Conservation (phyloP, 2,329 filamentous ascomycete genomes). For the Curvularia sp. region DNA sequence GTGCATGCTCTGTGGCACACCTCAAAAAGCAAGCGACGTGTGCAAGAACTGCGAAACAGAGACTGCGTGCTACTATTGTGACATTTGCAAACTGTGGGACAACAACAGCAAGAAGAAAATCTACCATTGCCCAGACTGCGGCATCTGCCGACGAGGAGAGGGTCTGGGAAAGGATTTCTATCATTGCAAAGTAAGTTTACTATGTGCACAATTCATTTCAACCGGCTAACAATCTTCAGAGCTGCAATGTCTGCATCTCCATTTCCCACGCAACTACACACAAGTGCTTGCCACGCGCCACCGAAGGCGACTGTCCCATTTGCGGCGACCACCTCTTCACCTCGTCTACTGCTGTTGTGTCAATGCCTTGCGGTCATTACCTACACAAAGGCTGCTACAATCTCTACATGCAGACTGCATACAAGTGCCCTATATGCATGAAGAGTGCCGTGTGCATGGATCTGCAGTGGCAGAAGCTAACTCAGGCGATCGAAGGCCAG, state of each 20-base stretch:
- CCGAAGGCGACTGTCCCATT: slow-evolving; percentile 92
- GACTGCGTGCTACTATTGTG: slow-evolving; percentile 89
- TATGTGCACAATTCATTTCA: neutral
- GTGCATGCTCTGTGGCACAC: slow-evolving; percentile 90
- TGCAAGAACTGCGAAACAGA: slow-evolving; percentile 79
- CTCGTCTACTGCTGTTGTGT: slow-evolving; percentile 84
- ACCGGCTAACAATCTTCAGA: slow-evolving; percentile 41
- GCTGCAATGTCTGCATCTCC: slow-evolving; percentile 89
- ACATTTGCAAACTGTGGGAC: slow-evolving; percentile 96
- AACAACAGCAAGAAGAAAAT: slow-evolving; percentile 89
- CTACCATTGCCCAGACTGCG: slow-evolving; percentile 95
- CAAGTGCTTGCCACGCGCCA: slow-evolving; percentile 82
- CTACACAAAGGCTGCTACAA: slow-evolving; percentile 91
- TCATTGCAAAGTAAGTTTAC: slow-evolving; percentile 84
- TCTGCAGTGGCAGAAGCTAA: slow-evolving; percentile 87
- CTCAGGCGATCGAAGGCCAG: slow-evolving; percentile 83
- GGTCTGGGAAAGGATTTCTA: slow-evolving; percentile 96
- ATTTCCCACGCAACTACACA: slow-evolving; percentile 85
- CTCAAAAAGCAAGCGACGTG: slow-evolving; percentile 79
- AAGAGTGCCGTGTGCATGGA: slow-evolving; percentile 99
- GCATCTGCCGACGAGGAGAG: slow-evolving; percentile 89
- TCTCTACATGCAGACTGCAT: slow-evolving; percentile 85
- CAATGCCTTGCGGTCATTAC: slow-evolving; percentile 94
- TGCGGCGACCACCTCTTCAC: slow-evolving; percentile 97
- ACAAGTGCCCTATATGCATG: slow-evolving; percentile 96